These are phyloP conservation scores for Phytophthora crassamura DNA, from an alignment of 352 stramenopile species.

Conservation along the genomic window DNA sequence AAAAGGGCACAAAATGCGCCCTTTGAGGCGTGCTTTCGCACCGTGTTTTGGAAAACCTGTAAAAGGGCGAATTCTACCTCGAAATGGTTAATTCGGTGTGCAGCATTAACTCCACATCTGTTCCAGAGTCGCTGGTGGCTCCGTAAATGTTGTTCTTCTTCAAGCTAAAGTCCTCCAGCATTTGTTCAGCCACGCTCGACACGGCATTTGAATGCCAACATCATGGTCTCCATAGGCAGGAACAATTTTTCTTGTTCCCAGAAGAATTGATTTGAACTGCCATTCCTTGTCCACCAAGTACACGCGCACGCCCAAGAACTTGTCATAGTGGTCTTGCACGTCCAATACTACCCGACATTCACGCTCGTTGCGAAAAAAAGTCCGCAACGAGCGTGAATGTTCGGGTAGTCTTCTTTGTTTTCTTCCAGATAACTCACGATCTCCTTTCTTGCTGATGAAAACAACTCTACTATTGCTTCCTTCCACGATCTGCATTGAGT, in stretches of 20 bases:
- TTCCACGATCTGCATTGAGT: no score
- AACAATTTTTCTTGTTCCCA: constrained; percentile 20
- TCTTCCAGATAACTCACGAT: not conserved
- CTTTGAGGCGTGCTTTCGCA: no score
- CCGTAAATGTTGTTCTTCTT: constrained; percentile 21
- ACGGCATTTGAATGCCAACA: constrained; percentile 22
- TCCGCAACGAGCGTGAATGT: constrained; percentile 26
- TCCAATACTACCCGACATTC: no score
- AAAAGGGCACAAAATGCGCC: no score
- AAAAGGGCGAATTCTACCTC: no score
- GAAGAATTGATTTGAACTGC: constrained; percentile 24
- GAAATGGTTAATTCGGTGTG: not conserved
- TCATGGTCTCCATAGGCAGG: constrained; percentile 12
- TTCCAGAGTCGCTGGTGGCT: constrained; percentile 21
- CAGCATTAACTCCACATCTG: constrained; percentile 31
- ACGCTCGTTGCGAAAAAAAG: no score
- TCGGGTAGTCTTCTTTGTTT: constrained; percentile 8
- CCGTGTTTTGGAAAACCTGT: no score
- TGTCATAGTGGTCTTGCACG: constrained; percentile 5
- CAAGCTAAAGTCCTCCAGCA: constrained; percentile 31
- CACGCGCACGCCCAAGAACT: constrained; percentile 25
- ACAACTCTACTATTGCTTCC: no score
- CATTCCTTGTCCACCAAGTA: constrained; percentile 32
- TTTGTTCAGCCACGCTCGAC: constrained; percentile 17
- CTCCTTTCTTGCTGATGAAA: no score